Evolutionary conservation across 2,329 filamentous ascomycete genomes (phyloP).

Genomic region (Hyphodiscus sp.): DNA sequence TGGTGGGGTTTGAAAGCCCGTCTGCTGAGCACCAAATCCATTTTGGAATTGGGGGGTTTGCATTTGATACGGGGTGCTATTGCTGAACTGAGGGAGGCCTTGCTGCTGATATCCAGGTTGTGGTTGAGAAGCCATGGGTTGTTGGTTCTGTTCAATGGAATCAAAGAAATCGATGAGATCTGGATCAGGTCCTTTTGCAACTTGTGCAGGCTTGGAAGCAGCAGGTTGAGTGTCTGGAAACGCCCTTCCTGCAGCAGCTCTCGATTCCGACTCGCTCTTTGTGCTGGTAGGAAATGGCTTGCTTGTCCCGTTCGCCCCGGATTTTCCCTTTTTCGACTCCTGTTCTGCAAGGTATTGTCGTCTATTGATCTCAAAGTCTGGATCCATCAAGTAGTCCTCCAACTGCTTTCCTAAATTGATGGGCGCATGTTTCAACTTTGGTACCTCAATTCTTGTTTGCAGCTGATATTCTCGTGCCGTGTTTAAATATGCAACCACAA

Average conservation of each 20-base stretch:
- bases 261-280: conserved; percentile 29
- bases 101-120: conserved; percentile 35
- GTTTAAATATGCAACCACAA: conserved; percentile 83
- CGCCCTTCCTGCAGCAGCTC: conserved; percentile 20
- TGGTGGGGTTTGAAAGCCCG: conserved; percentile 35
- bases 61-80: conserved; percentile 25
- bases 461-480: conserved; percentile 86
- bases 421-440: conserved; percentile 94
- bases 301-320: conserved; percentile 28
- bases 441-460: conserved; percentile 87
- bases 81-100: conserved; percentile 24
- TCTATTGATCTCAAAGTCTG: conserved; percentile 90
- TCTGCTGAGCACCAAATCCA: conserved; percentile 36
- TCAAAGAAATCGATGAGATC: conserved; percentile 94
- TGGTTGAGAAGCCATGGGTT: conserved; percentile 51
- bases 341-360: conserved; percentile 87
- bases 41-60: conserved; percentile 37
- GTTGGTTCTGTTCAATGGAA: conserved; percentile 85
- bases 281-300: conserved; percentile 38
- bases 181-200: conserved; percentile 57
- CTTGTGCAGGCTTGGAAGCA: conserved; percentile 37
- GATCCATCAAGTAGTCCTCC: conserved; percentile 89
- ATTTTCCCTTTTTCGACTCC: conserved; percentile 53
- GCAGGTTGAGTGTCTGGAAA: conserved; percentile 28
- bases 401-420: conserved; percentile 83